Evolutionary conservation across 495 filamentous ascomycete species (phyloP).

Genomic region (Penicillium desertorum): DNA sequence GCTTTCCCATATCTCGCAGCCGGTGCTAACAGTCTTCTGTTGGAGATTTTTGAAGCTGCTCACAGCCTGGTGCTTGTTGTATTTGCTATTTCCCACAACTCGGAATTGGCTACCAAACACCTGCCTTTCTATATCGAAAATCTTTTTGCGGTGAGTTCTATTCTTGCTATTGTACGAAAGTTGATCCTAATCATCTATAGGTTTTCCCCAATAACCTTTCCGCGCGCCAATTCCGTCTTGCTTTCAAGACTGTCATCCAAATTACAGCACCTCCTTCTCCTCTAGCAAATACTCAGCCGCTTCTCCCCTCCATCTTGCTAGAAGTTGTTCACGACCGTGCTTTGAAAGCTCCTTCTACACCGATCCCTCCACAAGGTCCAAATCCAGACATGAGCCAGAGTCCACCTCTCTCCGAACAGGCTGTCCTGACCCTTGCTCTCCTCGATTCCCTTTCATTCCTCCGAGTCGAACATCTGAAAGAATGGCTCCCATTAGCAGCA

Average conservation of each 20-base stretch:
- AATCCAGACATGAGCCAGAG: conserved; percentile 31
- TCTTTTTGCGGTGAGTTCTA: conserved; percentile 62
- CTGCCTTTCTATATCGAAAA: conserved; percentile 85
- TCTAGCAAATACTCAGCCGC: conserved; percentile 66
- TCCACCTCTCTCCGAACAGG: conserved; percentile 71
- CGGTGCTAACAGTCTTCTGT: conserved; percentile 57
- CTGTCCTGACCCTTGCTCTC: conserved; percentile 73
- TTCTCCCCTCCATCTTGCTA: conserved; percentile 74
- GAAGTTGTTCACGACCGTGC: conserved; percentile 77
- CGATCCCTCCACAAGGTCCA: conserved; percentile 41
- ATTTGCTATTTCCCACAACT: conserved; percentile 75
- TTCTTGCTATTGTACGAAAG: not conserved
- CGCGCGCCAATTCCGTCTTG: conserved; percentile 85
- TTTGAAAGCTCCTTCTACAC: conserved; percentile 50
- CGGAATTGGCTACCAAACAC: conserved; percentile 66
- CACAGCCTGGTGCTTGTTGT: conserved; percentile 84
- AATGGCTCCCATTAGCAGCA: conserved; percentile 73
- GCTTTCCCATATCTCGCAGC: conserved; percentile 76
- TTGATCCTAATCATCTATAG: conserved; percentile 27
- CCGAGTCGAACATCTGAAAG: conserved; percentile 64
- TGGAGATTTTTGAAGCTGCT: conserved; percentile 86
- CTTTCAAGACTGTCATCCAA: conserved; percentile 85
- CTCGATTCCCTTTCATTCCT: conserved; percentile 81
- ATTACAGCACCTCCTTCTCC: conserved; percentile 81
- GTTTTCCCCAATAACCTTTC: conserved; percentile 83